Evolutionary conservation across 371 early-diverging fungal genomes (phyloP).

Genomic region (Haplosporangium sp.): DNA sequence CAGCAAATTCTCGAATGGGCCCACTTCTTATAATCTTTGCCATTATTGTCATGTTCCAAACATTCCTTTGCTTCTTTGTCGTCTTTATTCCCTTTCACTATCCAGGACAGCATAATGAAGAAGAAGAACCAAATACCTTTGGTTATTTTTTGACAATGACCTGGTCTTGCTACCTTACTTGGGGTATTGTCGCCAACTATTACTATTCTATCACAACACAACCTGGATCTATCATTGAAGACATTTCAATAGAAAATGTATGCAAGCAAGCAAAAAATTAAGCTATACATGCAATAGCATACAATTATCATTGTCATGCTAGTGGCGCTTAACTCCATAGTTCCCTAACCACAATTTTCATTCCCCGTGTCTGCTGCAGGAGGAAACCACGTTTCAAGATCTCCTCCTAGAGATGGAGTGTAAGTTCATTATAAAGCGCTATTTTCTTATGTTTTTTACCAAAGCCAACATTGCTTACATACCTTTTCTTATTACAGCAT

Average conservation of each 20-base stretch:
- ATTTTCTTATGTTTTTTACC: neutral
- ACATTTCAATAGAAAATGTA: conserved; percentile 23
- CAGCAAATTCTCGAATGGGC: conserved; percentile 61
- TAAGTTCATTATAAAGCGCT: conserved; percentile 1
- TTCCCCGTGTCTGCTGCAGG: conserved; percentile 11
- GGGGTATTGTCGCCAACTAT: conserved; percentile 67
- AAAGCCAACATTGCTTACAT: neutral
- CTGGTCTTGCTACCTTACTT: conserved; percentile 64
- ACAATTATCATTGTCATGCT: neutral
- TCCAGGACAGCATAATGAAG: neutral
- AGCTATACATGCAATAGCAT: too few relatives aligned
- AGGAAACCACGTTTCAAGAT: conserved; percentile 41
- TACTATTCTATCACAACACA: conserved; percentile 69
- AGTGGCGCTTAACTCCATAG: neutral
- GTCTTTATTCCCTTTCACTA: conserved; percentile 63
- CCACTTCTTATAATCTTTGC: conserved; percentile 65
- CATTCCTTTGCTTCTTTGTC: conserved; percentile 59
- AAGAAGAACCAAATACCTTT: neutral
- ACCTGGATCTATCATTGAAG: conserved; percentile 61
- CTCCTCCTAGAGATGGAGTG: conserved; percentile 46
- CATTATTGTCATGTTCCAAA: conserved; percentile 60
- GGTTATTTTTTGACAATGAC: conserved; percentile 14
- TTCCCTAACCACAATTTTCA: neutral
- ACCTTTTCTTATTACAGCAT: conserved; percentile 16
- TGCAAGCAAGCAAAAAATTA: neutral